Percentiles rank a stretch among this genome's conserved stretches.
Conservation (phyloP, 1,284 basidiomycete species). For the Ustilago crameri region DNA sequence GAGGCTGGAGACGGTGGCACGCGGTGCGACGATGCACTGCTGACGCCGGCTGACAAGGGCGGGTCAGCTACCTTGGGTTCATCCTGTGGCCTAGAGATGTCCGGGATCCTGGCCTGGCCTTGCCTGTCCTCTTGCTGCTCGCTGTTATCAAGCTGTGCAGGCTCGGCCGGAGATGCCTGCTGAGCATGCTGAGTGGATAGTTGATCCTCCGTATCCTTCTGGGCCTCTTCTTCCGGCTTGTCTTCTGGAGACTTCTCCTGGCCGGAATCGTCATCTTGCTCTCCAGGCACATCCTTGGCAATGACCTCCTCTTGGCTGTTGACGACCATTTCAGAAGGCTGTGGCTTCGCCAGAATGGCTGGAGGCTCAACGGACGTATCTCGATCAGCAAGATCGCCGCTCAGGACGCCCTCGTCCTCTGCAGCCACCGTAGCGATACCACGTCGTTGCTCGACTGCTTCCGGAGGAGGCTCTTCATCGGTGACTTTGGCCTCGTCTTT, state of each 20-base stretch:
- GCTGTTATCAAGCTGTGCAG: not conserved
- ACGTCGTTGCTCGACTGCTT: not conserved
- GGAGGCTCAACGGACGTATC: constrained; percentile 38
- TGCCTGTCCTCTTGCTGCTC: not conserved
- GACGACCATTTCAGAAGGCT: not conserved
- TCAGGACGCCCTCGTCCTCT: constrained; percentile 36
- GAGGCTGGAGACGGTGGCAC: constrained; percentile 47
- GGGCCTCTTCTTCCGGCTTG: not conserved
- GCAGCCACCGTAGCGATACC: not conserved
- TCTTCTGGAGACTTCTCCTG: not conserved
- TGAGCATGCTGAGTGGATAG: no score
- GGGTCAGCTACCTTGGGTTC: not conserved
- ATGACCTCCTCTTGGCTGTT: not conserved
- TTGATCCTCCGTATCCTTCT: not conserved
- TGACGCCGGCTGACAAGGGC: not conserved
- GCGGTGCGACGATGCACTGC: constrained; percentile 7
- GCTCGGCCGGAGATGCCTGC: not conserved
- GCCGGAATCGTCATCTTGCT: not conserved
- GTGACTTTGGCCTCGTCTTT: not conserved
- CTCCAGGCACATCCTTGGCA: not conserved
- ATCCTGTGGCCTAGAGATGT: not conserved
- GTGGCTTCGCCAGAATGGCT: not conserved
- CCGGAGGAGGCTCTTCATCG: not conserved
- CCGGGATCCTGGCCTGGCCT: not conserved
- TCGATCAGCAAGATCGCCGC: constrained; percentile 41